phyloP scores from a whole-genome alignment of 2,329 filamentous ascomycete species.

The Diaporthe sp. region DNA sequence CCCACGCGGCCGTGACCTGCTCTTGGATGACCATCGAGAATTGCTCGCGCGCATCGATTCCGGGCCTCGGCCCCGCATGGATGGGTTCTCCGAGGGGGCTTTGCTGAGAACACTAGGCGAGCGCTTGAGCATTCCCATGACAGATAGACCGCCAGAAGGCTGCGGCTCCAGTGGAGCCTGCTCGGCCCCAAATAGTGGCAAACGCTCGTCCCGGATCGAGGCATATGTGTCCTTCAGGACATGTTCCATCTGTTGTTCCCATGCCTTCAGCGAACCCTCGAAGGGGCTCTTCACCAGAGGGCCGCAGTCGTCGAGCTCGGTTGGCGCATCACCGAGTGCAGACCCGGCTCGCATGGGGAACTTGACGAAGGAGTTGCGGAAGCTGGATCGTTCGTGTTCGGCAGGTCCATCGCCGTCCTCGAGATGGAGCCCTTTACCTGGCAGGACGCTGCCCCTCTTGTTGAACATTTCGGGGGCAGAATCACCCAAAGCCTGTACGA shows the following conservation, averaged over 20 bases:
- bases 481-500: constrained; percentile 80
- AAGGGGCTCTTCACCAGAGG: constrained; percentile 83
- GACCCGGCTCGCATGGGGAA: constrained; percentile 59
- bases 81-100: constrained; percentile 84
- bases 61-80: constrained; percentile 75
- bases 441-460: constrained; percentile 62
- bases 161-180: constrained; percentile 59
- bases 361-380: constrained; percentile 59
- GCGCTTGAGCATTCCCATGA: constrained; percentile 82
- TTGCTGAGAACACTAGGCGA: constrained; percentile 94
- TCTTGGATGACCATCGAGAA: constrained; percentile 86
- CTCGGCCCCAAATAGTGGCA: constrained; percentile 84
- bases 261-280: constrained; percentile 78
- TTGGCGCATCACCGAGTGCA: constrained; percentile 48
- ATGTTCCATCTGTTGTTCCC: constrained; percentile 90
- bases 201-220: constrained; percentile 86
- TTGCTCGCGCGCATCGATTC: constrained; percentile 65
- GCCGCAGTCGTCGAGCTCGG: constrained; percentile 69
- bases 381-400: constrained; percentile 53
- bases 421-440: constrained; percentile 48
- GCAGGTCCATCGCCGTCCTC: constrained; percentile 44
- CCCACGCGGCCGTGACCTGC: constrained; percentile 80
- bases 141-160: constrained; percentile 67
- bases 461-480: constrained; percentile 76
- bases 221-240: constrained; percentile 92